Base-by-base conservation (phyloP, 129 eudicot genomes). In the Arctium minus region DNA sequence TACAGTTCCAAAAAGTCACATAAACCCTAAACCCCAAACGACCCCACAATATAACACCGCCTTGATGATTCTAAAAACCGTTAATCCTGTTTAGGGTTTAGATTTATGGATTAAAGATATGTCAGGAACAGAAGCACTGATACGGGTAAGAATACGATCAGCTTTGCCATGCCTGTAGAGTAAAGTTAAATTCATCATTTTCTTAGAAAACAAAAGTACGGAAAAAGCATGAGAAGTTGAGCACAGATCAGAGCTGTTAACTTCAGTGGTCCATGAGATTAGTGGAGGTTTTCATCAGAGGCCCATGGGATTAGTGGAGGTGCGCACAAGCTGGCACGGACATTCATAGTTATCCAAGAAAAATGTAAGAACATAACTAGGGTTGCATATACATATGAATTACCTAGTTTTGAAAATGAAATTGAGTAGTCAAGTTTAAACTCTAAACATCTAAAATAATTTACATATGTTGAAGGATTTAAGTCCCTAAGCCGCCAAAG, bases 101-200 rank as follows among this genome's bases (percentile, higher is more conserved):
- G 68, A 17, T n/a, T 60, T 60, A 60, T 17, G 68, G 68, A 60
- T 60, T 60, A 60, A 60, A 60, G 68, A 69, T 70, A 27, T 11
- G 31, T 8, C 15, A 82, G 85, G 48, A 65, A 75, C 69, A 82
- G 4, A 46, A 74, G 80, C 73, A 74, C 38, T 32, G 50, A 65
- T 65, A 65, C 6, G 75, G 42, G 17, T 44, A 75, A 75, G 76
- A 75, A 11, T 53, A 38, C 12, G 9, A 77, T 29, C 65, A 70
- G 75, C 4, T 60, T 60, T 83, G 79, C 44, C 30, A 32, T 64
- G 74, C 56, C 87, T 84, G 87, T 17, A 17, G 29, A 17, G 68
- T 60, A 18, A 67, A 83, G 77, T 77, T 40, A 77, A 6, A 33
- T 27, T 48, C 73, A 37, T 8, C 10, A 33, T 70, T 70, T 27